Percentiles rank a stretch among this genome's conserved stretches.
phyloP scores from a whole-genome alignment of 2,329 filamentous ascomycete genomes.

The Penicillium sp. region DNA sequence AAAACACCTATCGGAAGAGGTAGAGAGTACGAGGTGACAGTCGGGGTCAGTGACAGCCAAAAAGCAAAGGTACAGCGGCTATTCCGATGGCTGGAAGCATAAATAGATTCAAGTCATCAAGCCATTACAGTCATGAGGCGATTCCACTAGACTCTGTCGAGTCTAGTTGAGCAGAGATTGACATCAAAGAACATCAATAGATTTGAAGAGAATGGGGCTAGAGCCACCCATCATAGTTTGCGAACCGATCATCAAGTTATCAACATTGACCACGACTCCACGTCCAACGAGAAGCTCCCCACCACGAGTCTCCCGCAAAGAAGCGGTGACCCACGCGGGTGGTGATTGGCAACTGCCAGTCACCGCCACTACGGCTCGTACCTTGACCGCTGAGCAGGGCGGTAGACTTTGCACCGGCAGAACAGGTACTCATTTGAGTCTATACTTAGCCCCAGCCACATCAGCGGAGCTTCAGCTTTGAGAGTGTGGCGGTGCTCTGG shows the following conservation, averaged over 20 bases:
- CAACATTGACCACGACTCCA: too few relatives aligned
- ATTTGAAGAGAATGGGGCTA: background rate
- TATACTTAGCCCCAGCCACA: background rate
- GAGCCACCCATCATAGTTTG: background rate
- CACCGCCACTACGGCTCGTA: conserved; percentile 39
- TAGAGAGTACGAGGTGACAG: background rate
- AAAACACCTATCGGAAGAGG: background rate
- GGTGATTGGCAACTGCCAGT: conserved; percentile 24
- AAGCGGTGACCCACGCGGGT: conserved; percentile 33
- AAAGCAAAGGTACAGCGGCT: background rate
- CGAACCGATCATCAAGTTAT: background rate
- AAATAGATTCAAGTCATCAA: background rate
- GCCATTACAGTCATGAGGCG: background rate
- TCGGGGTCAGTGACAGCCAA: background rate
- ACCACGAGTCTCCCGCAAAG: conserved; percentile 7
- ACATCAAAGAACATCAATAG: background rate
- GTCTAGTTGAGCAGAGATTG: background rate
- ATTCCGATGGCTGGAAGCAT: background rate
- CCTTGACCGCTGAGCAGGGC: background rate
- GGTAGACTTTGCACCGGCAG: background rate
- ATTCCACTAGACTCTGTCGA: too few relatives aligned
- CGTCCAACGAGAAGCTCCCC: background rate
- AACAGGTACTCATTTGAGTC: background rate
- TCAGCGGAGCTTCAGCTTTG: background rate
- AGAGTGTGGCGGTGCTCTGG: conserved; percentile 15